Base-by-base conservation (phyloP, 169 alveolate species). In the Cryptosporidium viatorum region DNA sequence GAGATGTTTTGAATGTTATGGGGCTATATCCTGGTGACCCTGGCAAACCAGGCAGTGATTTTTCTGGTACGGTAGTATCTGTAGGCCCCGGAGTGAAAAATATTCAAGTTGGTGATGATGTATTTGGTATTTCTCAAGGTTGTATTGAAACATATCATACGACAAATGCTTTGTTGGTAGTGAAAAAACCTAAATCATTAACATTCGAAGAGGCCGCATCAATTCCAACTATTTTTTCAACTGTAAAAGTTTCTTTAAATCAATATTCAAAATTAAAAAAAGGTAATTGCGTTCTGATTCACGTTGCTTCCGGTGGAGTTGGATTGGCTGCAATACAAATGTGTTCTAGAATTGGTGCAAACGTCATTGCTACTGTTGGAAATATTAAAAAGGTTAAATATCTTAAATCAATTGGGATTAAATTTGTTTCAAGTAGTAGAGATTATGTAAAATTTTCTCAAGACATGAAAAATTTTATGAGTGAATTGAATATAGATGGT, bases 301-400 rank as follows among this genome's bases (percentile, higher is more conserved):
- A 92, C 41, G 94, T 91, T 3, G 94, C 92, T n/a, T 86, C 94
- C 26, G 94, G 94, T 16, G 94, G 94, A 9, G 94, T 92, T 50
- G 94, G 94, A 43, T 71, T 92, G 45, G 93, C 91, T n/a, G 94
- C 93, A 14, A 91, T 92, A 39, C 93, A 92, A 71, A 85, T 73
- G 9, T 91, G 93, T 31, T 73, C 69, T 68, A 71, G 85, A 29
- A 60, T 92, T 41, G 94, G 94, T 16, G 94, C 94, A 21, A 86
- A 86, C 60, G 70, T 73, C 37, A 48, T 37, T 21, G 92, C 84
- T 3, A 58, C 84, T 8, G 92, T 70, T 33, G 92, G 93, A 31
- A 59, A 31, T 26, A 52, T 12, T 39, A 51, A 84, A 87, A 92
- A 92, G 85, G 69, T 58, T 4, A 85, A 84, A 62, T 67, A 45